A percentile compares a stretch with the other conserved stretches of the same genome.
phyloP scores from a whole-genome alignment of 352 stramenopile genomes.

The Globisporangium yorkense region DNA sequence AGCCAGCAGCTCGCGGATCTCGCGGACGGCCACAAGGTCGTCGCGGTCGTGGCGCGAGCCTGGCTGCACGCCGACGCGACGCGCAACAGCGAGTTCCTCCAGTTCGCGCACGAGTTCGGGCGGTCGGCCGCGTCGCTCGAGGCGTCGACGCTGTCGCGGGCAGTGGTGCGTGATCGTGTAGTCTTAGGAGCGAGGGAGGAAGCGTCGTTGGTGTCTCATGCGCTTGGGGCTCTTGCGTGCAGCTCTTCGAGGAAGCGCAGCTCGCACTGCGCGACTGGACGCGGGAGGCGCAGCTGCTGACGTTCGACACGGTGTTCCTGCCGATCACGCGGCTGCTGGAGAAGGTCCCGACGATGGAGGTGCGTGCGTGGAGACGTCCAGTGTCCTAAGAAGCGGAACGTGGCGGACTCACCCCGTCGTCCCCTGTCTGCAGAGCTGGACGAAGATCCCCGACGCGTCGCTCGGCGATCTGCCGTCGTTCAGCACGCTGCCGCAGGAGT shows the following conservation, averaged over 20 bases:
- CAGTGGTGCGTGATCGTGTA: slow-evolving; percentile 7
- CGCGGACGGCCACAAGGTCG: slow-evolving; percentile 36
- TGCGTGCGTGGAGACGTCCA: slow-evolving; percentile 6
- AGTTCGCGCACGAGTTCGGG: slow-evolving; percentile 41
- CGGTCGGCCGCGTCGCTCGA: slow-evolving; percentile 1
- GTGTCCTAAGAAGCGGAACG: too few relatives aligned
- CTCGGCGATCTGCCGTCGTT: slow-evolving; percentile 66
- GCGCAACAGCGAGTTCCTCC: slow-evolving; percentile 35
- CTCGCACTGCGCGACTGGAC: slow-evolving; percentile 40
- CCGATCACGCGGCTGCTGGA: slow-evolving; percentile 51
- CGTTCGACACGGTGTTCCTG: slow-evolving; percentile 64
- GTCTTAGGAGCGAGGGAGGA: too few relatives aligned
- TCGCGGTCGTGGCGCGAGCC: slow-evolving; percentile 23
- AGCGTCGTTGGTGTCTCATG: too few relatives aligned
- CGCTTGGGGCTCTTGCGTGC: not conserved
- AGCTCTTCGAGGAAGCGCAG: slow-evolving; percentile 48
- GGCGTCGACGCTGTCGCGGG: slow-evolving; percentile 11
- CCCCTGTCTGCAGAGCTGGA: slow-evolving; percentile 31
- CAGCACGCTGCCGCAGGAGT: slow-evolving; percentile 77
- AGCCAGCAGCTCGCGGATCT: slow-evolving; percentile 23
- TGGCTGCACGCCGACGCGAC: slow-evolving; percentile 49
- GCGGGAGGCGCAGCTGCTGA: slow-evolving; percentile 51
- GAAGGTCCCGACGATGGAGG: slow-evolving; percentile 40
- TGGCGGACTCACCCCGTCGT: not conserved
- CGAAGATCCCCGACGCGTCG: slow-evolving; percentile 31